Evolutionary conservation across 106 monocot species (phyloP), one percentile per base, ranked within the genome.

Genomic region (Alisma plantagoaquatica): DNA sequence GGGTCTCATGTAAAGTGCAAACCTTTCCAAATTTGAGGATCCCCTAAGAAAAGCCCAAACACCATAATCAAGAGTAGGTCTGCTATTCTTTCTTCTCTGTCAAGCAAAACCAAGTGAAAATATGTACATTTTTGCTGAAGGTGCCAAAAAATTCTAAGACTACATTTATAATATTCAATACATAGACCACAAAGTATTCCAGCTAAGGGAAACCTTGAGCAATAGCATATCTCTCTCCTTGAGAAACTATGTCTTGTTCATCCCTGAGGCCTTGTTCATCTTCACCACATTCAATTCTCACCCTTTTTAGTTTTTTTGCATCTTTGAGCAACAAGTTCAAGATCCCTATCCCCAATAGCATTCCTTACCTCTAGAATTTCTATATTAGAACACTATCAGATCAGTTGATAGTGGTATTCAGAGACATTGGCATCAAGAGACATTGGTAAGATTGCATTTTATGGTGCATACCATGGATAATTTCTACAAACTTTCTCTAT

Each of bases 211-310:
- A 91, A n/a, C 90, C 90, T 18, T 56, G 66, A 12, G 90, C 83
- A 35, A 91, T 19, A 23, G 77, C 68, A 6, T 59, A 70, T 26
- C 83, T 46, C 23, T 80, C 84, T 33, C 64, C 70, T 33, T 83
- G 90, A 3, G 90, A 67, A 45, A 84, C 84, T 23, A 69, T 62
- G 9, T 84, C 90, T 23, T 91, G 80, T 53, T 80, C 90, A 54
- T 84, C 80, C 68, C 80, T 80, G 47, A n/a, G n/a, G n/a, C n/a
- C n/a, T n/a, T 74, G 79, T 22, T 90, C 90, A 58, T 84, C 84
- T 21, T 76, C 89, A n/a, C 83, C 89, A 23, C 83, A 56, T 53
- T 90, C 83, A 57, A 84, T 72, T 63, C 90, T 63, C 14, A 91
- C 74, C 46, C 84, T 72, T 61, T 53, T 61, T 8, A 91, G 63